Evolutionary conservation across 129 eudicot genomes (phyloP), one percentile per base, ranked within the genome.

Genomic region (Sambucus nigra): DNA sequence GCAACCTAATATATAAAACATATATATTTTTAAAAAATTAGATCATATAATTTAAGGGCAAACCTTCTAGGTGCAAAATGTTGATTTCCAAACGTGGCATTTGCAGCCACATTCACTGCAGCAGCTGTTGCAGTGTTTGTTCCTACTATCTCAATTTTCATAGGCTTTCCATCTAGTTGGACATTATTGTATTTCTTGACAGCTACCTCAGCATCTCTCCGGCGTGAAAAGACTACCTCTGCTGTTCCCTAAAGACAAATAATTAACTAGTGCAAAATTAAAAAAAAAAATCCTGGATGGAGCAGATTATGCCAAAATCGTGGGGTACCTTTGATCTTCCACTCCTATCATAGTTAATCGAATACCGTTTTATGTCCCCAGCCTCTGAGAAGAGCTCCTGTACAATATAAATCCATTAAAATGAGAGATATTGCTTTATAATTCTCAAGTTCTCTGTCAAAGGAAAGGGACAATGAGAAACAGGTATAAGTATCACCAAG

Each of bases 321-420:
- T 35, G 69, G 16, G 18, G 12, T 78, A 78, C 84, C 84, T 69
- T 69, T 61, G 84, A 78, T 73, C 84, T 65, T 64, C 84, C 84
- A 64, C 80, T 78, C 63, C 78, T 78, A 40, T 73, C 84, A 29
- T 78, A 78, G 51, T n/a, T n/a, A n/a, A n/a, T n/a, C n/a, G n/a
- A n/a, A n/a, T n/a, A n/a, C n/a, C n/a, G n/a, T n/a, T n/a, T 78
- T 27, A 78, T 38, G 50, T 78, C 80, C 35, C 84, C 76, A 19
- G 69, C 84, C 72, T 73, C 84, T 46, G 70, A 47, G 18, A 77
- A 77, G 45, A 77, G 79, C 57, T 77, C 84, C 84, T 77, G 72
- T 48, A 77, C 48, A 70, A 39, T 10, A 61, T 8, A 14, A 19
- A 14, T n/a, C 4, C 42, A 10, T 9, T 56, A 18, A 4, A 39